Percentiles rank a stretch among this genome's conserved stretches.
phyloP scores from a whole-genome alignment of 345 rosid species.

The Corymbia maculata region DNA sequence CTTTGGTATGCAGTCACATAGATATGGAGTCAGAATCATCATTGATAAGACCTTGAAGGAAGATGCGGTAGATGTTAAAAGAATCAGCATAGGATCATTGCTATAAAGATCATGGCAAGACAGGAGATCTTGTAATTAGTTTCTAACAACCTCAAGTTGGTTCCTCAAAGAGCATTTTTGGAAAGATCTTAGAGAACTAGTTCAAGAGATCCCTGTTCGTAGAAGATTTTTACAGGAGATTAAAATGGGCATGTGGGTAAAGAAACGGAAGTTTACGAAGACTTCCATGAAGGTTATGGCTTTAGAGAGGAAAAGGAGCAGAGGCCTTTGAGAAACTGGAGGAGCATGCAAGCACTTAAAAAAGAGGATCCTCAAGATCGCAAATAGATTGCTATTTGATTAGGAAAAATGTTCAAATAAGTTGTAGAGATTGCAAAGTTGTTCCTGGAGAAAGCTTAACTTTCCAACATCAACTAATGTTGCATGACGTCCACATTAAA shows the following conservation, averaged over 20 bases:
- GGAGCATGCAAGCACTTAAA: not conserved
- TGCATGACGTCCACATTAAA: not conserved
- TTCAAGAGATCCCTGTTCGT: not conserved
- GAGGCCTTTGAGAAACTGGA: not conserved
- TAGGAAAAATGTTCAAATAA: not conserved
- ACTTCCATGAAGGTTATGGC: not conserved
- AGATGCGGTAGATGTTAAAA: not conserved
- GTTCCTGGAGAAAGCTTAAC: not conserved
- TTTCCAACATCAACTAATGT: not conserved
- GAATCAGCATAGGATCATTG: not conserved
- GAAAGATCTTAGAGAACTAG: not conserved
- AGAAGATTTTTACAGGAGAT: not conserved
- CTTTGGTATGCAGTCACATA: not conserved
- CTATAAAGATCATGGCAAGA: not conserved
- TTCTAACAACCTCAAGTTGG: not conserved
- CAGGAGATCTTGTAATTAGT: not conserved
- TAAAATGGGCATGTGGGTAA: not conserved
- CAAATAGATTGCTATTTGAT: not conserved
- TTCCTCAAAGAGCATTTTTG: not conserved
- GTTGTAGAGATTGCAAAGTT: not conserved
- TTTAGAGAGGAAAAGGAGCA: not conserved
- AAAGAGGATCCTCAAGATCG: not conserved
- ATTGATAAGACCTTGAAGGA: not conserved
- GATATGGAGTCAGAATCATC: not conserved
- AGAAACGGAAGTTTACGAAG: not conserved